Percentiles rank a stretch among this genome's conserved stretches.
These are phyloP conservation scores for Melampsora occidentalis DNA, from an alignment of 1,284 basidiomycete species.

Conservation along the genomic window DNA sequence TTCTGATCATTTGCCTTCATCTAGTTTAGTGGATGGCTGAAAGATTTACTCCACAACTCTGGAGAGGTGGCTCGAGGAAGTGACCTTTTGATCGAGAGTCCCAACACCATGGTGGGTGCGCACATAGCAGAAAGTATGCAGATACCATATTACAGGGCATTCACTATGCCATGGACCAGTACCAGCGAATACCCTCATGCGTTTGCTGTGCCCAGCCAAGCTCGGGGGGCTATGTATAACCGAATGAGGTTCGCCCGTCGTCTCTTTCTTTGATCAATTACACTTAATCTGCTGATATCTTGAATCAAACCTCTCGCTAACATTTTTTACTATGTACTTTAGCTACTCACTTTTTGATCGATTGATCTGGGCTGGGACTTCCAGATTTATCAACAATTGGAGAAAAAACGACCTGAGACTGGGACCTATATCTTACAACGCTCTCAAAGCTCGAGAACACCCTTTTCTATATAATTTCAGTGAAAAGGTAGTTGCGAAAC, in stretches of 20 bases:
- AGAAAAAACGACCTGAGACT: slow-evolving; percentile 56
- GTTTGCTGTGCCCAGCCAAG: slow-evolving; percentile 48
- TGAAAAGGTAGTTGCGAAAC: slow-evolving; percentile 49
- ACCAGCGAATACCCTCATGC: slow-evolving; percentile 51
- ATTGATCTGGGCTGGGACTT: slow-evolving; percentile 50
- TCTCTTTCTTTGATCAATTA: too few relatives aligned
- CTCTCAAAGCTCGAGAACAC: slow-evolving; percentile 47
- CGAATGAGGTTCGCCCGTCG: too few relatives aligned
- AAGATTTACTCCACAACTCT: slow-evolving; percentile 49
- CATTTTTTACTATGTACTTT: neutral
- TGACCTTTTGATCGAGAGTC: slow-evolving; percentile 51
- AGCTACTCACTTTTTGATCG: slow-evolving; percentile 50
- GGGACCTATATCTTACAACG: slow-evolving; percentile 46
- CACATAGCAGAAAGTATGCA: slow-evolving; percentile 51
- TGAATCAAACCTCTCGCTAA: neutral
- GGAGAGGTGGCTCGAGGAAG: slow-evolving; percentile 49
- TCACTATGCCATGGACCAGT: slow-evolving; percentile 52
- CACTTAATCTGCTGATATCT: neutral
- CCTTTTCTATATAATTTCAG: slow-evolving; percentile 52
- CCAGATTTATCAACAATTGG: slow-evolving; percentile 51
- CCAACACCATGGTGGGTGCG: slow-evolving; percentile 54
- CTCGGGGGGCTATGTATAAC: too few relatives aligned
- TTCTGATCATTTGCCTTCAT: neutral
- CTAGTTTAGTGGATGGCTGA: slow-evolving; percentile 51
- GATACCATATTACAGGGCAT: slow-evolving; percentile 51